phyloP scores from a whole-genome alignment of 768 basidiomycete genomes.

The Ramaria sp. region DNA sequence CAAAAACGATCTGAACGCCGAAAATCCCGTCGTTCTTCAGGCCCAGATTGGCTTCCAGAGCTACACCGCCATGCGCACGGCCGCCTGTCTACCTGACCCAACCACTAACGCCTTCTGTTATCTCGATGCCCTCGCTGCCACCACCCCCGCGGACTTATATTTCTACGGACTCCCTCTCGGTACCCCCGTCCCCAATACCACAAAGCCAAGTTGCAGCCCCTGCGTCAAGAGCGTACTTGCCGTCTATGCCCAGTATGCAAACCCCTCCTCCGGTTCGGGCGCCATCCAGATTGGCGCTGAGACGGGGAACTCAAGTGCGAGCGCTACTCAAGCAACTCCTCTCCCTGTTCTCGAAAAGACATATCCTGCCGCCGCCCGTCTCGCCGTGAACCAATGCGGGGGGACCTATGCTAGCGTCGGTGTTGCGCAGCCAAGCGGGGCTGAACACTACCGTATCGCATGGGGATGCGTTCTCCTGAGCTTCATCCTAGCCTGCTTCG shows the following conservation, averaged over 20 bases:
- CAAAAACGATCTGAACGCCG: constrained; percentile 39
- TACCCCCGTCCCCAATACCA: constrained; percentile 35
- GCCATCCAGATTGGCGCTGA: neutral
- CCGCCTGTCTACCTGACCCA: constrained; percentile 50
- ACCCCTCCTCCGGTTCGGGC: neutral
- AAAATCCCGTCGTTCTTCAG: constrained; percentile 40
- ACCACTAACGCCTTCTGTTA: constrained; percentile 62
- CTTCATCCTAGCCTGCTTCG: neutral
- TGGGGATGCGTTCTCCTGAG: neutral
- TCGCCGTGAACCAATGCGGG: neutral
- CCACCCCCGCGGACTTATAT: constrained; percentile 56
- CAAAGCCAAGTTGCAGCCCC: constrained; percentile 45
- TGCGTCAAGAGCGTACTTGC: constrained; percentile 55
- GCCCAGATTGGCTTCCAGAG: constrained; percentile 56
- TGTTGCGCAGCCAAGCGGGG: neutral
- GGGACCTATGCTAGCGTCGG: constrained; percentile 6
- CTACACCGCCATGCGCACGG: constrained; percentile 50
- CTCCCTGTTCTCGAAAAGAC: constrained; percentile 1
- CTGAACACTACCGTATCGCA: neutral
- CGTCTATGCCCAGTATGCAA: constrained; percentile 29
- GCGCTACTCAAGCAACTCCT: neutral
- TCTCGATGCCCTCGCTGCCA: constrained; percentile 46
- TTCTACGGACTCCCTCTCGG: constrained; percentile 63
- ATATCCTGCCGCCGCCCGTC: constrained; percentile 2
- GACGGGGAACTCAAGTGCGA: neutral